These are phyloP conservation scores for Blastobotrys elegans DNA, from an alignment of 1,139 yeast species.

Conservation along the genomic window DNA sequence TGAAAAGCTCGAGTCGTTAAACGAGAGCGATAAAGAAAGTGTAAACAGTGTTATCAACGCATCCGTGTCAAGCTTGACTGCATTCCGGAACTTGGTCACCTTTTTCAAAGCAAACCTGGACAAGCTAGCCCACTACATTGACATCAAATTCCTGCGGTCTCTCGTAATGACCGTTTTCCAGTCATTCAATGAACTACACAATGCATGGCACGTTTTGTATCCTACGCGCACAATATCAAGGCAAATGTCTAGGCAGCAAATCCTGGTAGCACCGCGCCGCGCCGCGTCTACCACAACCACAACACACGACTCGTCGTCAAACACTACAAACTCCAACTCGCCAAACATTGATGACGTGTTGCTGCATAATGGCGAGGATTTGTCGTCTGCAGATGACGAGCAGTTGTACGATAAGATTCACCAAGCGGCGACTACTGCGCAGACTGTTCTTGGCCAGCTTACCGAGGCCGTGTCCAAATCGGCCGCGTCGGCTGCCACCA, in stretches of 20 bases:
- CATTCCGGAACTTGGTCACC: conserved; percentile 21
- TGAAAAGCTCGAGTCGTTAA: conserved; percentile 18
- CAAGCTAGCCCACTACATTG: conserved; percentile 40
- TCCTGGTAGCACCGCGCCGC: background rate
- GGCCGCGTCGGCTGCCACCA: conserved; percentile 51
- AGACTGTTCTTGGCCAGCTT: conserved; percentile 71
- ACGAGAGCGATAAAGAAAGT: conserved; percentile 8
- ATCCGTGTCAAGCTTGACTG: conserved; percentile 19
- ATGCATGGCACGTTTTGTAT: conserved; percentile 50
- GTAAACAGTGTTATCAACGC: conserved; percentile 15
- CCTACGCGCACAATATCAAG: conserved; percentile 13
- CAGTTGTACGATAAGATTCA: conserved; percentile 70
- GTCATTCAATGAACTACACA: conserved; percentile 67
- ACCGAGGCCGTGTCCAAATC: conserved; percentile 71
- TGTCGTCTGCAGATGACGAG: conserved; percentile 64
- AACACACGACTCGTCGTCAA: background rate
- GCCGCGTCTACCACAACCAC: no score
- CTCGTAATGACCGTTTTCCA: conserved; percentile 67
- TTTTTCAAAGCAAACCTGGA: conserved; percentile 25
- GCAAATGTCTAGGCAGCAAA: conserved; percentile 2
- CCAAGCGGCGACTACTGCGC: conserved; percentile 72
- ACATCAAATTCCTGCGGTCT: conserved; percentile 66
- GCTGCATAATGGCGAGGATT: conserved; percentile 13
- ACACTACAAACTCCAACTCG: background rate
- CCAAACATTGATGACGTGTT: conserved; percentile 14